Base-by-base conservation (phyloP, 2,329 filamentous ascomycete genomes). In the Chaetomium olivaceum region DNA sequence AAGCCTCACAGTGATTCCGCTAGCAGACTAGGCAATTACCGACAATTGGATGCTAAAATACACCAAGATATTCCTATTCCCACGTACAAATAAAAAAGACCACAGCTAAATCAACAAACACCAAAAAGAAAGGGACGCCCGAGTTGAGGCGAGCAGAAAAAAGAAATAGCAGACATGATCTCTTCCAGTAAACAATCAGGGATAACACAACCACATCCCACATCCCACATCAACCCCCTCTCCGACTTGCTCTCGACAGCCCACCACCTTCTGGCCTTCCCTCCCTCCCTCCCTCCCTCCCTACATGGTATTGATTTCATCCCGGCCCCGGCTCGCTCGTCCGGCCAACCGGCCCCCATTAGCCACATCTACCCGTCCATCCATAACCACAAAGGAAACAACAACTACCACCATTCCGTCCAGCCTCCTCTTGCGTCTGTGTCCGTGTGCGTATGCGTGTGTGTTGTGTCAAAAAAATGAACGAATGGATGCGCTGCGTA, bases 241-340 rank as follows among this genome's bases (percentile, higher is more conserved):
- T 23, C 14, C 8, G 11, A 3, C 33, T 12, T 19, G 4, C 33
- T 12, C 29, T 4, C 19, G 27, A 7, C 39, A 6, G 0, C 23
- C 29, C 48, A 31, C 23, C n/a, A n/a, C n/a, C n/a, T n/a, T n/a
- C n/a, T n/a, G n/a, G n/a, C n/a, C n/a, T n/a, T n/a, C n/a, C n/a
- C 51, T n/a, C 25, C 39, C 11, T 25, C n/a, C 31, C 9, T 6
- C 25, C 51, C 36, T 56, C 54, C 61, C 36, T 23, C 54, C 61
- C 50, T 31, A 62, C 31, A 63, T 58, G 61, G 29, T 63, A 58
- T 58, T 56, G 33, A 48, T 19, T 48, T 48, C 54, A 48, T 56
- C 50, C n/a, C 56, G 14, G 56, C 31, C 25, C 43, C 9, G 21
- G 4, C 48, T 12, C 27, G 31, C 56, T 7, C 6, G 19, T 33